Evolutionary conservation across 345 rosid genomes (phyloP).

Genomic region (Physaria fendleri): DNA sequence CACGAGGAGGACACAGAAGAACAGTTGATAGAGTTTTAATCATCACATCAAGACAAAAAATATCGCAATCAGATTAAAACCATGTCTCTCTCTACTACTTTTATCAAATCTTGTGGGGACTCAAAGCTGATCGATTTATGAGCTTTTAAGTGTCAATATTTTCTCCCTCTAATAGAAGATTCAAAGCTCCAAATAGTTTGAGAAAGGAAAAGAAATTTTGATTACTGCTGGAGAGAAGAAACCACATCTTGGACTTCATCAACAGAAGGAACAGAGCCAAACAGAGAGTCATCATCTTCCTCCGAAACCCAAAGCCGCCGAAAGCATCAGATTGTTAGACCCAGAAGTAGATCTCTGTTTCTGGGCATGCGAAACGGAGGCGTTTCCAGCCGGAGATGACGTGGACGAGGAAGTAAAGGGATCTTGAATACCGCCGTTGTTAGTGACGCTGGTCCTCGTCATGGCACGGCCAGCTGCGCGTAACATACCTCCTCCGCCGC

Average conservation of each 20-base stretch:
- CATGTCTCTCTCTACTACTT: background rate
- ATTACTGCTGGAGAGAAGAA: conserved; percentile 67
- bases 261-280: conserved; percentile 69
- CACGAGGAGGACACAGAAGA: background rate
- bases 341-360: conserved; percentile 23
- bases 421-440: conserved; percentile 44
- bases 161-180: background rate
- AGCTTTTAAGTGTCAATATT: background rate
- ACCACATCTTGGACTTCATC: conserved; percentile 83
- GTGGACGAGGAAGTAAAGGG: conserved; percentile 40
- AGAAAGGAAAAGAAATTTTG: background rate
- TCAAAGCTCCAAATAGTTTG: background rate
- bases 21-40: background rate
- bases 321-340: conserved; percentile 31
- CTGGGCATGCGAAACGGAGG: conserved; percentile 32
- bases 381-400: conserved; percentile 25
- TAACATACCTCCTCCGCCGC: conserved; percentile 53
- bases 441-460: conserved; percentile 34
- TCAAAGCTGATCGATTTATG: background rate
- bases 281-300: conserved; percentile 46
- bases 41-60: conserved; percentile 22
- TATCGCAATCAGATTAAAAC: background rate
- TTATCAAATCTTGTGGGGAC: background rate
- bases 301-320: conserved; percentile 55
- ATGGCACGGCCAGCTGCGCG: conserved; percentile 47